Base-by-base conservation (phyloP, 345 rosid genomes). In the Melaleuca quinquenervia region DNA sequence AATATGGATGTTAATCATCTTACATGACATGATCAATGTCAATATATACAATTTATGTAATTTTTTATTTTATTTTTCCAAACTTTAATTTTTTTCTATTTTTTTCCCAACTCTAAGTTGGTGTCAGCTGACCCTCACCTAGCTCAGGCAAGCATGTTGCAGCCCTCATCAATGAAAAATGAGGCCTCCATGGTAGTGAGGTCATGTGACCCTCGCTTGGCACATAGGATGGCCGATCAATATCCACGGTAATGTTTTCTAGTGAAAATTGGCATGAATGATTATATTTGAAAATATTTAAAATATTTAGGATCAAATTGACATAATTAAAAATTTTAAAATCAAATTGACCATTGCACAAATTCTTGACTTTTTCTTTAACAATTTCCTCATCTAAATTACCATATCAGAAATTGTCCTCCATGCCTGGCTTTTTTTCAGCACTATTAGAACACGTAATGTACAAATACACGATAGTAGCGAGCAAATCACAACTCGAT, bases 21-120 rank as follows among this genome's bases (percentile, higher is more conserved):
- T 10, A 55, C 5, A 1, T 26, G 24, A 0, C 27, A 55, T n/a
- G 26, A 55, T 6, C 2, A 0, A 11, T 13, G 10, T 5, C 10
- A 22, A 55, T 12, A 22, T 55, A 24, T 0, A 22, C 1, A 10
- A 24, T 56, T 56, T 56, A 6, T 56, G 24, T 22, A 22, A 22
- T 54, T 58, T 58, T 52, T 5, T 58, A 58, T 11, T n/a, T n/a
- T n/a, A 26, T 1, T 58, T 13, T 58, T 12, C 1, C 12, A 41
- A 41, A 41, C 12, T n/a, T 12, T 2, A 26, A 11, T 6, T 16
- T 6, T 55, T 10, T 0, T 58, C 6, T 52, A n/a, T 16, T 58
- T n/a, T n/a, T 58, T 12, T 0, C 16, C 8, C 36, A 58, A n/a
- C 36, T 58, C 0, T 3, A 0, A 0, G 36, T 0, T 5, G 0